Evolutionary conservation across 2,329 filamentous ascomycete genomes (phyloP).

Genomic region (Orbilia quercus): DNA sequence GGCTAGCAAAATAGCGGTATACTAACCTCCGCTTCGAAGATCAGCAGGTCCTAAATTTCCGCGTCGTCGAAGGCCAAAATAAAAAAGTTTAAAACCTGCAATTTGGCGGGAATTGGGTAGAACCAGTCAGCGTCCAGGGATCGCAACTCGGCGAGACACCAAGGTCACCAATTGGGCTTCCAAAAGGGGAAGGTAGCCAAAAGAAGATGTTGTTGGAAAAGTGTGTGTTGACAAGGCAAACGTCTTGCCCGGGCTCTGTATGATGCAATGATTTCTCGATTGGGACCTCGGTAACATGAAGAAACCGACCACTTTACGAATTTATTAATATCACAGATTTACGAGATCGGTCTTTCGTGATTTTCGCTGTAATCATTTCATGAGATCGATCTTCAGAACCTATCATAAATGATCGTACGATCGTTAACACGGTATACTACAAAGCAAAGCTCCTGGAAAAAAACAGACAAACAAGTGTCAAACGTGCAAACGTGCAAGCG

Average conservation of each 20-base stretch:
- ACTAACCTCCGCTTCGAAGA: background rate
- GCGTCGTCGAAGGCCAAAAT: background rate
- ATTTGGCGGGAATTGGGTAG: background rate
- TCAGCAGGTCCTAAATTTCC: background rate
- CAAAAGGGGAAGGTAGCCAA: slow-evolving; percentile 31
- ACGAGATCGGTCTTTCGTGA: too few relatives aligned
- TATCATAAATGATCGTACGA: too few relatives aligned
- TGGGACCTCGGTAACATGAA: slow-evolving; percentile 20
- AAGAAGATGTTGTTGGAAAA: slow-evolving; percentile 31
- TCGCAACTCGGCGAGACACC: slow-evolving; percentile 7
- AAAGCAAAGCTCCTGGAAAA: too few relatives aligned
- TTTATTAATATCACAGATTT: too few relatives aligned
- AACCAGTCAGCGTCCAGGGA: background rate
- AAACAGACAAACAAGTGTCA: too few relatives aligned
- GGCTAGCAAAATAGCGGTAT: background rate
- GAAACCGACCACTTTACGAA: background rate
- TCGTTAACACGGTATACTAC: too few relatives aligned
- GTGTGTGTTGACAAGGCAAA: slow-evolving; percentile 42
- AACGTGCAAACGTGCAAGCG: too few relatives aligned
- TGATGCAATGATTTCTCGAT: slow-evolving; percentile 4
- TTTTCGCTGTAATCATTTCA: too few relatives aligned
- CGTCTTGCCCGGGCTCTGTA: background rate
- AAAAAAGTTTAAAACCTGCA: too few relatives aligned
- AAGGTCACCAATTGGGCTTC: slow-evolving; percentile 7
- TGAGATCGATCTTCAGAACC: too few relatives aligned